These are phyloP conservation scores for Populus pruinosa DNA, from an alignment of 345 rosid species.

Conservation along the genomic window DNA sequence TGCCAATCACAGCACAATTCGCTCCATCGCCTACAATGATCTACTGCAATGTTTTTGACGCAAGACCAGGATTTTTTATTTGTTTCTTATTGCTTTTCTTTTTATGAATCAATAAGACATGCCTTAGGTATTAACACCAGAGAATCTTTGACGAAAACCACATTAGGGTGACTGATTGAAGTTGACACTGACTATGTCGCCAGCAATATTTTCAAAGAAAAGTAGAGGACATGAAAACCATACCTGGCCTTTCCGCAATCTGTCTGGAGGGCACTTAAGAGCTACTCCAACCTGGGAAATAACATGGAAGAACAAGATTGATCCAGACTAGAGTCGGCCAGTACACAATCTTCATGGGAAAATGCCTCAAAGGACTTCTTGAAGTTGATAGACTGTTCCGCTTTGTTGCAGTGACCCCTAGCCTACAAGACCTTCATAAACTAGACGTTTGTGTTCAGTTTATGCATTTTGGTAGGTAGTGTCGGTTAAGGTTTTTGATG, in stretches of 20 bases:
- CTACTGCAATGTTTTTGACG: neutral
- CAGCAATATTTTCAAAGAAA: neutral
- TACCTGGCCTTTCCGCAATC: constrained; percentile 98
- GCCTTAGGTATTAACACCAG: neutral
- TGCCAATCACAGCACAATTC: too few relatives aligned
- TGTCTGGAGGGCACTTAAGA: constrained; percentile 89
- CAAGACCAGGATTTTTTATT: too few relatives aligned
- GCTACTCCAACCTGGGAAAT: constrained; percentile 87
- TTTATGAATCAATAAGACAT: too few relatives aligned
- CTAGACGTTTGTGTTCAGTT: constrained; percentile 76
- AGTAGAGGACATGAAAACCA: constrained; percentile 16
- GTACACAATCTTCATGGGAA: constrained; percentile 91
- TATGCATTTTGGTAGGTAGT: constrained; percentile 72
- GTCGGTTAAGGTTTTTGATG: too few relatives aligned
- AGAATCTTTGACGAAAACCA: neutral
- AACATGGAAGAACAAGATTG: constrained; percentile 75
- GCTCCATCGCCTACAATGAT: neutral
- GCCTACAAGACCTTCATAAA: constrained; percentile 95
- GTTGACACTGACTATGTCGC: neutral
- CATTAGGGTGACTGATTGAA: neutral
- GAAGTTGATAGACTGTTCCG: constrained; percentile 72
- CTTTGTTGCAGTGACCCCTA: constrained; percentile 89
- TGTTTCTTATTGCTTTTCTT: too few relatives aligned
- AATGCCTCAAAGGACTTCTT: constrained; percentile 94
- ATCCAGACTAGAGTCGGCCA: constrained; percentile 91